Conservation (phyloP, 306 rosid genomes). For the Malus orientalis region DNA sequence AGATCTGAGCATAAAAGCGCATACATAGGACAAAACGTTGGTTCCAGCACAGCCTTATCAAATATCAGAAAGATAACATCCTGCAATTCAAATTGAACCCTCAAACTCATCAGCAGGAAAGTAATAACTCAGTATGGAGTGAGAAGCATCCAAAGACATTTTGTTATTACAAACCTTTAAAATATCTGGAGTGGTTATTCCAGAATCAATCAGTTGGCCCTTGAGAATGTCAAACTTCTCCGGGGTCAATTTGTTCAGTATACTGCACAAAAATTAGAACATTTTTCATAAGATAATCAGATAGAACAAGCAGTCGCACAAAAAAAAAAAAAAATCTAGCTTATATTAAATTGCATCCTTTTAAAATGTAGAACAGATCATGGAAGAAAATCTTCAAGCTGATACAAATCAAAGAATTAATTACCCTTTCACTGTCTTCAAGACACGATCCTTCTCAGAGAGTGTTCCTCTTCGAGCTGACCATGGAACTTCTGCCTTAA, state of each 20-base stretch:
- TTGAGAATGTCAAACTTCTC: constrained; percentile 36
- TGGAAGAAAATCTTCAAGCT: neutral
- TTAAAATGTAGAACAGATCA: neutral
- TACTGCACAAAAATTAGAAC: constrained; percentile 16
- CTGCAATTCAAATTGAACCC: constrained; percentile 12
- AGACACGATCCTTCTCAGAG: constrained; percentile 33
- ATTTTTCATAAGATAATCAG: neutral
- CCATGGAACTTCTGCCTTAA: constrained; percentile 42
- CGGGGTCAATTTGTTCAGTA: constrained; percentile 42
- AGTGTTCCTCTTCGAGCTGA: constrained; percentile 30
- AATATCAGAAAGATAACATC: constrained; percentile 30
- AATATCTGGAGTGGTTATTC: constrained; percentile 28
- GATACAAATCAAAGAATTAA: neutral
- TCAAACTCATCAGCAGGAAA: neutral
- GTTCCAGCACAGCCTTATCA: constrained; percentile 41
- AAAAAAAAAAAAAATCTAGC: neutral
- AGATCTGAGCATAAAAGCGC: constrained; percentile 35
- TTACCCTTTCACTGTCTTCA: constrained; percentile 42
- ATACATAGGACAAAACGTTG: constrained; percentile 41
- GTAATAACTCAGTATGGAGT: neutral
- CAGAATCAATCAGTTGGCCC: constrained; percentile 37
- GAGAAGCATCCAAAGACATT: neutral
- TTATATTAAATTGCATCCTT: neutral
- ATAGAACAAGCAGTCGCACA: neutral
- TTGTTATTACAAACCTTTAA: constrained; percentile 20